Evolutionary conservation across 306 rosid species (phyloP).

Genomic region (Gynostemma pentaphyllum): DNA sequence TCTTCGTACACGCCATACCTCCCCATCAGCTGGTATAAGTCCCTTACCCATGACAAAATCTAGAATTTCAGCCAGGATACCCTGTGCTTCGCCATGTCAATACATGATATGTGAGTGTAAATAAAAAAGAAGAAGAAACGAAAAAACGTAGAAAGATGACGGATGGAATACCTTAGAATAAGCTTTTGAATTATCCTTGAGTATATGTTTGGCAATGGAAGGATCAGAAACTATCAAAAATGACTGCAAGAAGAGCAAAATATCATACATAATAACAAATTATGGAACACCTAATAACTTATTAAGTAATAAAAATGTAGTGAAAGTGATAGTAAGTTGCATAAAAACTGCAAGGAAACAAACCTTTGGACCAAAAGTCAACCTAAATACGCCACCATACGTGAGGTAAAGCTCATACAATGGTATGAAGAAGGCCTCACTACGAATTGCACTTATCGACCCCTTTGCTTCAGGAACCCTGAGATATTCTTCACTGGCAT

Average conservation of each 20-base stretch:
- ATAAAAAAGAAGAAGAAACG: conserved; percentile 1
- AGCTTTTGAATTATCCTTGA: conserved; percentile 80
- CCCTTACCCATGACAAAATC: conserved; percentile 98
- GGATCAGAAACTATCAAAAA: conserved; percentile 95
- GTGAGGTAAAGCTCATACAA: conserved; percentile 78
- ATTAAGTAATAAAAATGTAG: background rate
- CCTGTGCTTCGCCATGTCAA: conserved; percentile 40
- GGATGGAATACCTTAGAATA: conserved; percentile 69
- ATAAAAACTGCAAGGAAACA: conserved; percentile 12
- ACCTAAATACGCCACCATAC: conserved; percentile 83
- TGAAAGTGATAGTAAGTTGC: background rate
- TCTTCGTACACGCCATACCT: conserved; percentile 81
- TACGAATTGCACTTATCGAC: conserved; percentile 45
- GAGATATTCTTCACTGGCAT: conserved; percentile 23
- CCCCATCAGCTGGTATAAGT: conserved; percentile 98
- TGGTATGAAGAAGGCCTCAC: conserved; percentile 84
- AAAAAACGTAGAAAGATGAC: conserved; percentile 1
- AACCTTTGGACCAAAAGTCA: conserved; percentile 97
- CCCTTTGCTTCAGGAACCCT: conserved; percentile 91
- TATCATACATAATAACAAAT: background rate
- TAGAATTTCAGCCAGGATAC: conserved; percentile 92
- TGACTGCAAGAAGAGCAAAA: conserved; percentile 44
- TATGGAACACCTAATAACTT: background rate
- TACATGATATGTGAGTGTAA: background rate
- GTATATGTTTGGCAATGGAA: conserved; percentile 73